A percentile compares a stretch with the other conserved stretches of the same genome.
Evolutionary conservation across 108 stramenopile species (phyloP).

Genomic region (Chaetoceros muelleri): DNA sequence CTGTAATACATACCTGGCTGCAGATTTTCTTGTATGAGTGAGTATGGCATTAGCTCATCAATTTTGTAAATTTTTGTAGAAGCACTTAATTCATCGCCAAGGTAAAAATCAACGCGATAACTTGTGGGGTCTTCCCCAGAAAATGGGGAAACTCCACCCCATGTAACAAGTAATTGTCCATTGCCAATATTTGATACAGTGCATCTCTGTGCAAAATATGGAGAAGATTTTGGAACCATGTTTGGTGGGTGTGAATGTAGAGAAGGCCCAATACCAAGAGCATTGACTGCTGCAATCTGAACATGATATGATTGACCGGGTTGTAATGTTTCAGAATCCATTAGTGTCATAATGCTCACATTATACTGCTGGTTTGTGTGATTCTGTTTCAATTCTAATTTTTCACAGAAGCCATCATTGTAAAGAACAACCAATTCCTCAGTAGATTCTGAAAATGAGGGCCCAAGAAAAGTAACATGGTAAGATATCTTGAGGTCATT

Average conservation of each 20-base stretch:
- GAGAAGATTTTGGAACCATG: conserved; percentile 27
- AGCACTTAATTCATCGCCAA: conserved; percentile 9
- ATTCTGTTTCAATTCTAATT: not conserved
- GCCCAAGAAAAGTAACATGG: conserved; percentile 39
- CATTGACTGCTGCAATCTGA: conserved; percentile 48
- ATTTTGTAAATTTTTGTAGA: conserved; percentile 7
- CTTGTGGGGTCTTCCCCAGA: conserved; percentile 22
- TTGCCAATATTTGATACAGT: conserved; percentile 26
- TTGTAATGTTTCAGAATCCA: conserved; percentile 30
- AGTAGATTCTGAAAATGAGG: conserved; percentile 32
- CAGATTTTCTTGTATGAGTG: conserved; percentile 16
- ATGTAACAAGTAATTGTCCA: conserved; percentile 29
- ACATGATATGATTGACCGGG: conserved; percentile 58
- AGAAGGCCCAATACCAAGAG: conserved; percentile 28
- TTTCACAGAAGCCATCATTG: not conserved
- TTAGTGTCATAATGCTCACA: conserved; percentile 17
- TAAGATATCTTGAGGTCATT: conserved; percentile 9
- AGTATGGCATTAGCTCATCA: conserved; percentile 19
- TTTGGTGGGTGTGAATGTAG: conserved; percentile 6
- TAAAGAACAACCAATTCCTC: conserved; percentile 21
- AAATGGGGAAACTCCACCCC: conserved; percentile 28
- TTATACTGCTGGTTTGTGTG: conserved; percentile 1
- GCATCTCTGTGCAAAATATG: conserved; percentile 28
- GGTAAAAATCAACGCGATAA: conserved; percentile 25
- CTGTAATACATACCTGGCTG: conserved; percentile 19